Base-by-base conservation (phyloP, 106 monocot species). In the Vanilla planifolia region DNA sequence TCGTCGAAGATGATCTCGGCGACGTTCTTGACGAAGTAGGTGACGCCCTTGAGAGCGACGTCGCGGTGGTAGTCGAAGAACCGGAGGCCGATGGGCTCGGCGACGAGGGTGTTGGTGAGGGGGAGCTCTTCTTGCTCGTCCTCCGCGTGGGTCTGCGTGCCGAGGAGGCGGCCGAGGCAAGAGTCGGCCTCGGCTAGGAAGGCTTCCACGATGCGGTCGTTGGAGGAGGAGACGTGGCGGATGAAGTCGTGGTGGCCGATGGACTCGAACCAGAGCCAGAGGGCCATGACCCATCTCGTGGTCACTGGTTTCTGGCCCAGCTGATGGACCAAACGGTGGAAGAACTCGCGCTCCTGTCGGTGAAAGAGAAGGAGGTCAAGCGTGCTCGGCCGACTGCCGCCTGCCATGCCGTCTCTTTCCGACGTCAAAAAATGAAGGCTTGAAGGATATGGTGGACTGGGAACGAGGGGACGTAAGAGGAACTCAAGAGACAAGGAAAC, bases 181-280 rank as follows among this genome's bases (percentile, higher is more conserved):
- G 58, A 26, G 4, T 59, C 24, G 17, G 73, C 84, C 51, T 89
- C 84, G 4, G 10, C 29, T 23, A 77, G 45, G 74, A 77, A 77
- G 10, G 35, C 27, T 33, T 75, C 48, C 27, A 84, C 29, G 48
- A 64, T 28, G 22, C 63, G 23, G 32, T 75, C 69, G 11, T 4
- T 8, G 77, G 52, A 64, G 37, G 72, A 48, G 51, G 63, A 55
- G 26, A 80, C 75, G 43, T 62, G 77, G 34, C 72, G 69, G 42
- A 84, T 75, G 77, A 89, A 80, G 59, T 75, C 69, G 53, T 75
- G 59, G 71, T 84, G 74, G 59, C 80, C 84, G 41, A 80, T 75
- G 60, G 84, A 78, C 59, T 89, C 89, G 43, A 89, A 48, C 89
- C 80, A 89, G 10, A 89, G 64, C 89, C 83, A 89, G 2, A 89